phyloP scores from a whole-genome alignment of 768 basidiomycete genomes.

The Mycena galericulata region DNA sequence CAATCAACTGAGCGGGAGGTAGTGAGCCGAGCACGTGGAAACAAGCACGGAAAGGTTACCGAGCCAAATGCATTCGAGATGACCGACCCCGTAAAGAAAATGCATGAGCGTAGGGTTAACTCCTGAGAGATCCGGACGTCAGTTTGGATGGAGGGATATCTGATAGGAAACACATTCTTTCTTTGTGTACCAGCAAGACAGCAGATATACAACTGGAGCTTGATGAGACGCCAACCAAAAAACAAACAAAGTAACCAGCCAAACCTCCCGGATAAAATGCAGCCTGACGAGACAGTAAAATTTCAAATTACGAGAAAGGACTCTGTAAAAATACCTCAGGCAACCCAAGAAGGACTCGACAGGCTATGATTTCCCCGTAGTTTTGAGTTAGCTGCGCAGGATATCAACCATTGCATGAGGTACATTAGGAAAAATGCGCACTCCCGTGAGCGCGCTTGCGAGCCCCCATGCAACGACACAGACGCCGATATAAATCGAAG shows the following conservation, averaged over 20 bases:
- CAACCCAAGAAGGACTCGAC: conserved; percentile 72
- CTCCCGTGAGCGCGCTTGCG: conserved; percentile 72
- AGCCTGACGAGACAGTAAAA: conserved; percentile 47
- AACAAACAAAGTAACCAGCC: too few relatives aligned
- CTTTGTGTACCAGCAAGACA: conserved; percentile 68
- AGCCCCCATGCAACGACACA: conserved; percentile 75
- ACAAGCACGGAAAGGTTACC: conserved; percentile 50
- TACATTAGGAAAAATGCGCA: too few relatives aligned
- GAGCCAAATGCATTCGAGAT: conserved; percentile 78
- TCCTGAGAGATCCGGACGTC: conserved; percentile 55
- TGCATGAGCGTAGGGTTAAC: conserved; percentile 71
- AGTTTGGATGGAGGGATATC: conserved; percentile 20
- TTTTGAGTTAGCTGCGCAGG: conserved; percentile 68
- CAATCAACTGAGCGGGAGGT: conserved; percentile 65
- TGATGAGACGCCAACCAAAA: too few relatives aligned
- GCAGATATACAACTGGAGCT: conserved; percentile 52
- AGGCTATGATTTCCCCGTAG: conserved; percentile 66
- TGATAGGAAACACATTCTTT: conserved; percentile 51
- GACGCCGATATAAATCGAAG: conserved; percentile 69
- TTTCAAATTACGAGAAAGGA: background rate
- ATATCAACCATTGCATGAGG: too few relatives aligned
- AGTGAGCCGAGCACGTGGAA: background rate
- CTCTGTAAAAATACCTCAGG: conserved; percentile 59
- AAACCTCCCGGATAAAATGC: conserved; percentile 74
- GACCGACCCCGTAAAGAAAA: conserved; percentile 70